phyloP scores from a whole-genome alignment of 345 rosid species.

The Hibiscus syriacus region DNA sequence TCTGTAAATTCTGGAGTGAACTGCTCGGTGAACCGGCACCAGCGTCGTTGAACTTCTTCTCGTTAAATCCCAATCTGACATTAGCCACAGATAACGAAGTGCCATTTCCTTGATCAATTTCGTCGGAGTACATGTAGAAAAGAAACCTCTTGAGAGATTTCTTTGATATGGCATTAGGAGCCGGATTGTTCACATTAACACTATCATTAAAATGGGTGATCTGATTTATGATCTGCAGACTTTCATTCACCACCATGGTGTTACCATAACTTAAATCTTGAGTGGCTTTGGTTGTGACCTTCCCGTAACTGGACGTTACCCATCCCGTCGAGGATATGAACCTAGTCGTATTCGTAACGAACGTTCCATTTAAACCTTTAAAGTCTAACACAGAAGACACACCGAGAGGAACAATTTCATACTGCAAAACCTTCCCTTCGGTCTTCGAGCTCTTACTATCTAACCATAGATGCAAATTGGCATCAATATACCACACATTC shows the following conservation, averaged over 20 bases:
- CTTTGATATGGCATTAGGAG: slow-evolving; percentile 12
- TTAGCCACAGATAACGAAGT: slow-evolving; percentile 28
- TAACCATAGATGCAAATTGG: slow-evolving; percentile 91
- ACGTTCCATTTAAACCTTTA: slow-evolving; percentile 47
- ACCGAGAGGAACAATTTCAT: slow-evolving; percentile 27
- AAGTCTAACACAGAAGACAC: slow-evolving; percentile 31
- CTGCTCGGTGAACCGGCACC: slow-evolving; percentile 12
- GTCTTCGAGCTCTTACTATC: slow-evolving; percentile 33
- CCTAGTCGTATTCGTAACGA: slow-evolving; percentile 42
- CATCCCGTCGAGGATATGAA: slow-evolving; percentile 45
- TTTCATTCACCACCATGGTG: slow-evolving; percentile 44
- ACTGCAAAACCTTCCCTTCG: slow-evolving; percentile 49
- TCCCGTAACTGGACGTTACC: slow-evolving; percentile 63
- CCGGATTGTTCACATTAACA: slow-evolving; percentile 24
- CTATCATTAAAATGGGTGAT: slow-evolving; percentile 40
- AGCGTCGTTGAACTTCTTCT: slow-evolving; percentile 28
- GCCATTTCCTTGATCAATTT: slow-evolving; percentile 29
- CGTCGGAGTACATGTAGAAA: slow-evolving; percentile 29
- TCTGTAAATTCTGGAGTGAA: slow-evolving; percentile 50
- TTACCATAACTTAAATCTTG: slow-evolving; percentile 53
- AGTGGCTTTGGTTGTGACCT: slow-evolving; percentile 36
- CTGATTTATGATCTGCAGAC: slow-evolving; percentile 57
- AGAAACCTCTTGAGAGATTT: slow-evolving; percentile 46
- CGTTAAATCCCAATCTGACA: slow-evolving; percentile 49
- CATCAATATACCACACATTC: slow-evolving; percentile 78